Conservation (phyloP, 225 moss, liverwort and hornwort species). For the Neckera pumila region DNA sequence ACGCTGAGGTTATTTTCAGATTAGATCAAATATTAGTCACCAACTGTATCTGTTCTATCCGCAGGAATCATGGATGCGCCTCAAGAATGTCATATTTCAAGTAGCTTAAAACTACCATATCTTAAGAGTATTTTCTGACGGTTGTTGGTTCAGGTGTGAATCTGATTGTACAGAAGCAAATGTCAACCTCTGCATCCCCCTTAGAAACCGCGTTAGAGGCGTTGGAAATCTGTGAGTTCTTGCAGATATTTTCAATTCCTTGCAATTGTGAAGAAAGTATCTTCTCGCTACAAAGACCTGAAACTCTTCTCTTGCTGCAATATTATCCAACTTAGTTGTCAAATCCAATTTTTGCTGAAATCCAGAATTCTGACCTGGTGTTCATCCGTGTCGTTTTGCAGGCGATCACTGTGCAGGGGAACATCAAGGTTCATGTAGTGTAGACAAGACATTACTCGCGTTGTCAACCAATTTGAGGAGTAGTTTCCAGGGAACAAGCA, state of each 20-base stretch:
- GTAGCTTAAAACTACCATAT: not conserved
- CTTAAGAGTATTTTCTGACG: not conserved
- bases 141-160: not conserved
- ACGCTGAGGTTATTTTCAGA: not conserved
- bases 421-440: not conserved
- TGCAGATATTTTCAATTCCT: not conserved
- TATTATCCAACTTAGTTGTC: not conserved
- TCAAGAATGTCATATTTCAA: not conserved
- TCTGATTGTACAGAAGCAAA: not conserved
- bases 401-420: conserved; percentile 14
- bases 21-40: not conserved
- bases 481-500: conserved; percentile 10
- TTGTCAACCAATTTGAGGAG: conserved; percentile 10
- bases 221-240: not conserved
- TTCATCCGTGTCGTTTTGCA: not conserved
- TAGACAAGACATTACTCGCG: conserved; percentile 6
- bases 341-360: not conserved
- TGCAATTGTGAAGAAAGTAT: not conserved
- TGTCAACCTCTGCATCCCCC: not conserved
- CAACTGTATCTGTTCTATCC: not conserved
- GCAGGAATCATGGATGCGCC: not conserved
- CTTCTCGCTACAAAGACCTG: not conserved
- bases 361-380: not conserved
- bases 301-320: not conserved
- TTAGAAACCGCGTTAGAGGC: not conserved